A percentile compares a stretch with the other conserved stretches of the same genome.
Evolutionary conservation across 441 rosid species (phyloP).

Genomic region (Euphorbia celastroides): DNA sequence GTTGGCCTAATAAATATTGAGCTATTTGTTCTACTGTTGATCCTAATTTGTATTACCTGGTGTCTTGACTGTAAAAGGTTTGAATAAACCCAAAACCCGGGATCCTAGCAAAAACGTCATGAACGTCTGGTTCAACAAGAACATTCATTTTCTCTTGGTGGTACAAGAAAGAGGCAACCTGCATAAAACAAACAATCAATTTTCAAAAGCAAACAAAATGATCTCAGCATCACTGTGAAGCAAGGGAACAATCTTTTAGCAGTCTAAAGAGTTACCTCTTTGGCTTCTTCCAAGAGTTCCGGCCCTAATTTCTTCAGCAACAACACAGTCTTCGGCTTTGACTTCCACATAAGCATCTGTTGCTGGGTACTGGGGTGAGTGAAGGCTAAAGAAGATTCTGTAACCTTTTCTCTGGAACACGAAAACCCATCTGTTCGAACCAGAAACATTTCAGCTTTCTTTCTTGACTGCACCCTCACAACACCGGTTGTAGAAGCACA

Average conservation of each 20-base stretch:
- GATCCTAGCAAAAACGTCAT: constrained; percentile 92
- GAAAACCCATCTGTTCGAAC: constrained; percentile 98
- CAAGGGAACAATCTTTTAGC: background rate
- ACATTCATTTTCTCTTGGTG: constrained; percentile 95
- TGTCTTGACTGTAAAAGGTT: constrained; percentile 95
- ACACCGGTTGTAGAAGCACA: constrained; percentile 98
- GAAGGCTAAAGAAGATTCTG: constrained; percentile 93
- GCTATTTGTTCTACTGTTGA: constrained; percentile 11
- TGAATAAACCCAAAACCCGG: constrained; percentile 98
- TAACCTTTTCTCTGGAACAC: constrained; percentile 91
- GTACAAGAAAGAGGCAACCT: constrained; percentile 90
- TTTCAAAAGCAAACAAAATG: constrained; percentile 14
- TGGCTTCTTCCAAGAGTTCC: constrained; percentile 93
- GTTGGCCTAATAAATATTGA: no score
- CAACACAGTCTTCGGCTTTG: constrained; percentile 83
- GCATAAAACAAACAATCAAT: no score
- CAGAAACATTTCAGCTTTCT: constrained; percentile 95
- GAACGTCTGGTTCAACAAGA: constrained; percentile 96
- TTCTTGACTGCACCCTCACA: constrained; percentile 93
- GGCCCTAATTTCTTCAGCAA: constrained; percentile 85
- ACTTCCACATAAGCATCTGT: constrained; percentile 99
- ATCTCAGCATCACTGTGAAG: constrained; percentile 7
- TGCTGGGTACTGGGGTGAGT: constrained; percentile 99
- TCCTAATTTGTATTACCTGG: constrained; percentile 49
- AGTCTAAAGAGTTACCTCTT: constrained; percentile 54